Conservation (phyloP, 2,329 filamentous ascomycete species). For the Aspergillus brasiliensis region DNA sequence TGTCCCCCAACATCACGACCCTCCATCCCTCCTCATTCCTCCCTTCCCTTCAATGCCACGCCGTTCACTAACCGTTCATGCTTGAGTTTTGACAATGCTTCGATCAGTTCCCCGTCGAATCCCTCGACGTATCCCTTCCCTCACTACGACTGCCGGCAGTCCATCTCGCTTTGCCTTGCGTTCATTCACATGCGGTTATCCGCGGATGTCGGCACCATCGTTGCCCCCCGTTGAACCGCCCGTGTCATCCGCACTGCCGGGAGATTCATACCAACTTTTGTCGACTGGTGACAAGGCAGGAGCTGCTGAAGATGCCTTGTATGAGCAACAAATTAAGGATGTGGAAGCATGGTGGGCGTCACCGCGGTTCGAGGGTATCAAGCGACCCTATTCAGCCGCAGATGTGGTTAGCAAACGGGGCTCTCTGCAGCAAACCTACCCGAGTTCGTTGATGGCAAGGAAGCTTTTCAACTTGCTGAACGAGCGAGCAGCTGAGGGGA, state of each 20-base stretch:
- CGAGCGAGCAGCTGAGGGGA: slow-evolving; percentile 72
- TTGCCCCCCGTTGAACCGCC: slow-evolving; percentile 61
- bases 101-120: slow-evolving; percentile 39
- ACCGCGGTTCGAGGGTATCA: slow-evolving; percentile 84
- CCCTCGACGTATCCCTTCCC: slow-evolving; percentile 33
- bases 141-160: slow-evolving; percentile 22
- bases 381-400: slow-evolving; percentile 83
- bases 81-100: slow-evolving; percentile 31
- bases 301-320: slow-evolving; percentile 79
- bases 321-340: slow-evolving; percentile 78
- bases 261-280: slow-evolving; percentile 84
- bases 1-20: background rate
- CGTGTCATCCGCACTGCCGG: slow-evolving; percentile 61
- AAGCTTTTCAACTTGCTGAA: slow-evolving; percentile 91
- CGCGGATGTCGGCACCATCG: slow-evolving; percentile 56
- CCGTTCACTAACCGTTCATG: background rate
- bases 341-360: slow-evolving; percentile 90
- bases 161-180: slow-evolving; percentile 32
- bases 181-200: slow-evolving; percentile 40
- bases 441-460: slow-evolving; percentile 90
- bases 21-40: background rate
- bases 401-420: slow-evolving; percentile 94
- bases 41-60: background rate
- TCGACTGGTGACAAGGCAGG: slow-evolving; percentile 76
- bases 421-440: slow-evolving; percentile 81